Evolutionary conservation across 108 stramenopile genomes (phyloP), one percentile per base, ranked within the genome.

Genomic region (Chaetoceros muelleri): DNA sequence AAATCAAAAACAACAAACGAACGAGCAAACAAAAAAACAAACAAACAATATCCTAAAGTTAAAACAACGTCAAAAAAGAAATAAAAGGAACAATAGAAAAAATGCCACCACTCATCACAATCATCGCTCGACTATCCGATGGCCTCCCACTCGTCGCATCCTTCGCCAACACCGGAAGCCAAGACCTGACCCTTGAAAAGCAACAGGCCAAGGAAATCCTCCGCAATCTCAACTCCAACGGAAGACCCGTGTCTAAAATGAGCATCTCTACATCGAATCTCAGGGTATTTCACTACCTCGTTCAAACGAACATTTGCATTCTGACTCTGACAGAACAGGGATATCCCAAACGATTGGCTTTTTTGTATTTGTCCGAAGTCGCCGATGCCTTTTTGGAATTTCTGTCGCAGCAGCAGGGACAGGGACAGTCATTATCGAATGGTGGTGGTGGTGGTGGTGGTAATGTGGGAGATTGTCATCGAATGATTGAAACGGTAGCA

Each of bases 331-430:
- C 85, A 5, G 81, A 85, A 70, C 63, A 61, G 46, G 57, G 74
- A 46, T 99, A 97, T 76, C 98, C 98, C n/a, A 97, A 96, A 73
- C 82, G 96, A 46, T 62, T 93, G 48, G 91, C 93, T 13, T 99
- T 98, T 65, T 72, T 95, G 44, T 99, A 95, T 67, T 72, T 99
- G 19, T 93, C 95, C 54, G 96, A 99, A 73, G 71, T 97, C 13
- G 75, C 80, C 45, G 81, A 87, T 64, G 65, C 73, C 17, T 84
- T 96, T 63, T 57, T 90, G 48, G 73, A 81, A 60, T 85, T 90
- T 29, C 58, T 96, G 44, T 69, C 82, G 20, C 62, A 75, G 44
- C 89, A 94, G 48, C 85, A 85, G 60, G 87, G 85, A 17, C 82
- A 80, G 52, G 66, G 67, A 67, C 10, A 29, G 10, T 0, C 8